Evolutionary conservation across 2,329 filamentous ascomycete genomes (phyloP), one percentile per base, ranked within the genome.

Genomic region (Whalleya microplaca): DNA sequence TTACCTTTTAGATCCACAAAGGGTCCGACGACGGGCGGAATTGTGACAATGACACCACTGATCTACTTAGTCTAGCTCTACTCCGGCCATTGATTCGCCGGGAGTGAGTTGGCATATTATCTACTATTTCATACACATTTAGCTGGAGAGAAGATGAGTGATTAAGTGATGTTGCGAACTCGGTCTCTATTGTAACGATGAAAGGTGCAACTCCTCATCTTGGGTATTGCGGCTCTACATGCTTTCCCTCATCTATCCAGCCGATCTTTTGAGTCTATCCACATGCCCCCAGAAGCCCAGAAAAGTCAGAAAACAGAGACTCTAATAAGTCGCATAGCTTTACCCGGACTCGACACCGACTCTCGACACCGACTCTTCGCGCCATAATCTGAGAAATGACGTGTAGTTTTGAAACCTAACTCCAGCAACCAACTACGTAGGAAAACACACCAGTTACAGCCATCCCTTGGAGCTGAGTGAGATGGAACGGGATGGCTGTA

Each of bases 201-300:
- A 45, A 63, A 53, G 53, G 55, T 58, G 54, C 23, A 49, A 37
- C 41, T 16, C 51, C 42, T 52, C 48, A 50, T 48, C 45, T 29
- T 60, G 60, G 60, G 60, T 63, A 63, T 63, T 61, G 52, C 48
- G 52, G 57, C 53, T 61, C 57, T 62, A 58, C 60, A 47, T 55
- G 50, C 49, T 20, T 45, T 21, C 45, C 41, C 27, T 45, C 45
- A 40, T 61, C 58, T 63, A 58, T 56, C 57, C 60, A 54, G 50
- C 60, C 60, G 48, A 61, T 60, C 57, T 27, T 27, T 62, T 43
- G 41, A 61, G 55, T 58, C 58, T 63, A 58, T 54, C 52, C 50
- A 53, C 55, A 61, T 55, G 51, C 59, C 51, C 47, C 44, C 48
- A 48, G 56, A 56, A 45, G 21, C 49, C 45, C 53, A 53, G 20